A percentile compares a stretch with the other conserved stretches of the same genome.
Conservation (phyloP, 352 stramenopile genomes). For the Sclerospora graminicola region DNA sequence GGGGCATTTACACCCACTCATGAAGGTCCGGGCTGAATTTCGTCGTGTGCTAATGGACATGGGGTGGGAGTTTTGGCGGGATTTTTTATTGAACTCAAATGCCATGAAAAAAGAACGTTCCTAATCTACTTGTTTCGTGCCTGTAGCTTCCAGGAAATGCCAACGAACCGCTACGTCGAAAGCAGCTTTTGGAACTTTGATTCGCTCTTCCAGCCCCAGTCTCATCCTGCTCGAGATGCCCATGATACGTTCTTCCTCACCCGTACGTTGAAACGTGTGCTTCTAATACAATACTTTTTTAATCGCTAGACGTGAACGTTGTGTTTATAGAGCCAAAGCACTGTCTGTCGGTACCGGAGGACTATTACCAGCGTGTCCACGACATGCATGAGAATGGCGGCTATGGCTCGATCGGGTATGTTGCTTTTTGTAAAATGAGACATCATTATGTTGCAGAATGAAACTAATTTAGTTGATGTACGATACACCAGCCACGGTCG, state of each 20-base stretch:
- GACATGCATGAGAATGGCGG: slow-evolving; percentile 97
- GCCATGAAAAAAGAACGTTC: neutral
- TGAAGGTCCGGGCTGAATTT: slow-evolving; percentile 98
- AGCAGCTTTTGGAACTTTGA: slow-evolving; percentile 99
- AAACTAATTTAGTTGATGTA: neutral
- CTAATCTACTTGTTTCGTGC: neutral
- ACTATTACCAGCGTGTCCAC: slow-evolving; percentile 99
- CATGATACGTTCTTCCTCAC: slow-evolving; percentile 99
- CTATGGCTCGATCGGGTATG: slow-evolving; percentile 94
- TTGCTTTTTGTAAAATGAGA: neutral
- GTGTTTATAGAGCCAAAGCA: slow-evolving; percentile 47
- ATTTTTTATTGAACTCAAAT: neutral
- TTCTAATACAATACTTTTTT: neutral
- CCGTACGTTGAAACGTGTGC: slow-evolving; percentile 24
- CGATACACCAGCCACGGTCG: slow-evolving; percentile 42
- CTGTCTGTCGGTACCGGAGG: slow-evolving; percentile 88
- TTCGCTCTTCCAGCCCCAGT: slow-evolving; percentile 99
- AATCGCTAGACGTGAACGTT: neutral
- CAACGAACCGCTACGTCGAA: slow-evolving; percentile 98
- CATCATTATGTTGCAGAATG: neutral
- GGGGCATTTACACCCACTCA: slow-evolving; percentile 96
- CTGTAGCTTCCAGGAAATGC: slow-evolving; percentile 97
- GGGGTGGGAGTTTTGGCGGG: slow-evolving; percentile 61
- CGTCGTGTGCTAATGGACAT: slow-evolving; percentile 99
- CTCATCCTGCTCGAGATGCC: slow-evolving; percentile 96